These are phyloP conservation scores for Wickerhamomyces chaumierensis DNA, from an alignment of 805 yeast genomes.

Conservation along the genomic window DNA sequence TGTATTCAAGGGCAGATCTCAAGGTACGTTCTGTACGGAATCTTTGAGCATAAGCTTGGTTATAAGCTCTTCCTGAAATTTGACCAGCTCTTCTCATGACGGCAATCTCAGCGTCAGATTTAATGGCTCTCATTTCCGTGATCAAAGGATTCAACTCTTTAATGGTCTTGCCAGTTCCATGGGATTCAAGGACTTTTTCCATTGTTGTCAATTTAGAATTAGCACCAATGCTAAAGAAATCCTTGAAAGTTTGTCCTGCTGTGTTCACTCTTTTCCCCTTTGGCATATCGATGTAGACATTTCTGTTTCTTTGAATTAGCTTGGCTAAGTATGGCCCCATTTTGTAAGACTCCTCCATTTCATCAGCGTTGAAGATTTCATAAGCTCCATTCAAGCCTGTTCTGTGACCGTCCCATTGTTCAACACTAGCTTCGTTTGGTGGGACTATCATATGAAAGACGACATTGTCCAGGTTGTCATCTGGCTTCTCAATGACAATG, in stretches of 20 bases:
- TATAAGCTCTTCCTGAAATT: conserved; percentile 75
- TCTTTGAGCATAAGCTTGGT: conserved; percentile 61
- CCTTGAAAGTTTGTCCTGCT: conserved; percentile 14
- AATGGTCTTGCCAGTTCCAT: conserved; percentile 24
- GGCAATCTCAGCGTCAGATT: conserved; percentile 64
- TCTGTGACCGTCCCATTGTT: conserved; percentile 92
- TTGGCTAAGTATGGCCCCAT: conserved; percentile 32
- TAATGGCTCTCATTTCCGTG: conserved; percentile 49
- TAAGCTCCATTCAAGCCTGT: conserved; percentile 77
- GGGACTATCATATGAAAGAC: conserved; percentile 76
- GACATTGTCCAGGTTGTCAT: conserved; percentile 38
- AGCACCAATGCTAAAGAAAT: conserved; percentile 19
- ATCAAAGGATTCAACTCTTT: conserved; percentile 32
- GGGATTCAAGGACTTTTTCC: conserved; percentile 16
- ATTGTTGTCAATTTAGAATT: conserved; percentile 19
- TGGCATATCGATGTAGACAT: conserved; percentile 45
- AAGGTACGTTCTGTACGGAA: conserved; percentile 68
- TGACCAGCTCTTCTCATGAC: conserved; percentile 77
- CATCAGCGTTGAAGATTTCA: conserved; percentile 83
- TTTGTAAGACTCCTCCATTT: conserved; percentile 39
- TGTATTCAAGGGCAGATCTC: conserved; percentile 70
- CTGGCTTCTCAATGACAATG: conserved; percentile 52
- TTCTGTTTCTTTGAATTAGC: conserved; percentile 35
- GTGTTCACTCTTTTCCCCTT: conserved; percentile 13
- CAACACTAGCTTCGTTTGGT: conserved; percentile 63